phyloP scores from a whole-genome alignment of 2,329 filamentous ascomycete genomes.

The Nectriaceae sp. region DNA sequence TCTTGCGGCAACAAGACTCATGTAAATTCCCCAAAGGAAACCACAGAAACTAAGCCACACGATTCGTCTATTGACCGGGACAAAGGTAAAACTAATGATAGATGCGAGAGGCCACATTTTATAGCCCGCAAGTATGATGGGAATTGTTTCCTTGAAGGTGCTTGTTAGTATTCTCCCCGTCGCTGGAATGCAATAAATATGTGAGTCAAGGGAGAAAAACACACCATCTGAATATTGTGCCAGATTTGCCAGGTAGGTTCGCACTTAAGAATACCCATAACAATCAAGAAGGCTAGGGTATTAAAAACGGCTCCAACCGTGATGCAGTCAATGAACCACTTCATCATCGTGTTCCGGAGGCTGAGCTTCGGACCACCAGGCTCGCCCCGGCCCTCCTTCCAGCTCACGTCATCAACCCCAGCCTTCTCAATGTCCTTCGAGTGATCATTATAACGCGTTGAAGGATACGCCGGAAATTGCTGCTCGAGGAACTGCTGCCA shows the following conservation, averaged over 20 bases:
- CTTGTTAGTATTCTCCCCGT: not conserved
- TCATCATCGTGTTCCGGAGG: slow-evolving; percentile 44
- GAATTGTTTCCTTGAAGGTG: slow-evolving; percentile 43
- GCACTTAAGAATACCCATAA: slow-evolving; percentile 49
- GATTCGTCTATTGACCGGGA: slow-evolving; percentile 51
- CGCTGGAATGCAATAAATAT: slow-evolving; percentile 4
- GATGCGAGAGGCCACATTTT: slow-evolving; percentile 56
- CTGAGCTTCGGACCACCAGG: slow-evolving; percentile 33
- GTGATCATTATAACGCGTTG: slow-evolving; percentile 10
- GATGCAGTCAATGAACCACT: slow-evolving; percentile 55
- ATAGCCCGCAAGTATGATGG: slow-evolving; percentile 50
- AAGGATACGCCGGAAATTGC: slow-evolving; percentile 50
- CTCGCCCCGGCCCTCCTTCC: slow-evolving; percentile 18
- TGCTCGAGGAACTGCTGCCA: slow-evolving; percentile 60
- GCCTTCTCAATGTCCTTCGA: slow-evolving; percentile 31
- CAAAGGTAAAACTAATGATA: slow-evolving; percentile 50
- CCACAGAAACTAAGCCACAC: slow-evolving; percentile 52
- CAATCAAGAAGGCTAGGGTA: slow-evolving; percentile 46
- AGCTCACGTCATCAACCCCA: slow-evolving; percentile 25
- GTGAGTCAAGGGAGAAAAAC: slow-evolving; percentile 4
- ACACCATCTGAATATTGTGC: slow-evolving; percentile 39
- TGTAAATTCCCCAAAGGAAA: slow-evolving; percentile 53
- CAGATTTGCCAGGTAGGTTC: slow-evolving; percentile 38
- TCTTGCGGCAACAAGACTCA: slow-evolving; percentile 48
- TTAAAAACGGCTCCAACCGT: slow-evolving; percentile 49